A percentile compares a stretch with the other conserved stretches of the same genome.
Evolutionary conservation across 352 stramenopile genomes (phyloP).

Genomic region (Globisporangium middletonii): DNA sequence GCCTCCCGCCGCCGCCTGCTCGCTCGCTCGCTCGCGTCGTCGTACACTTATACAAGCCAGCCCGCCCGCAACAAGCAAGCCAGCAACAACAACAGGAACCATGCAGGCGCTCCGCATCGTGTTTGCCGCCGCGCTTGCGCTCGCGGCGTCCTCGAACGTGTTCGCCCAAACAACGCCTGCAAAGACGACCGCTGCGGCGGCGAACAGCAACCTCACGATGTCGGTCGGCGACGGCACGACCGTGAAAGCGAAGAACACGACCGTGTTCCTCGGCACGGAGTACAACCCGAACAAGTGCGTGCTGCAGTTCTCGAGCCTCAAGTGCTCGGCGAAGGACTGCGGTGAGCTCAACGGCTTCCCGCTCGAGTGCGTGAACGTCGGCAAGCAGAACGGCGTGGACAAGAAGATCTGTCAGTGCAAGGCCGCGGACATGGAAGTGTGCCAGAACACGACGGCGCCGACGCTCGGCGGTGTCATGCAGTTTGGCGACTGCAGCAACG

Average conservation of each 20-base stretch:
- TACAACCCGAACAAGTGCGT: conserved; percentile 64
- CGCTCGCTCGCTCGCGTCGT: too few species aligned
- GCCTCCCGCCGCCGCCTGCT: too few species aligned
- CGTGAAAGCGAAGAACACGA: conserved; percentile 43
- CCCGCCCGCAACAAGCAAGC: not conserved
- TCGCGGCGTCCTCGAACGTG: not conserved
- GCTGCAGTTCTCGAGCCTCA: conserved; percentile 61
- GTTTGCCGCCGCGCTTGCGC: conserved; percentile 10
- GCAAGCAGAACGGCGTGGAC: conserved; percentile 50
- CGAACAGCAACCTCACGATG: conserved; percentile 33
- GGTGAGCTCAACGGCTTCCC: conserved; percentile 62
- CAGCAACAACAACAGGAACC: not conserved
- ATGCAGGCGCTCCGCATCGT: conserved; percentile 14
- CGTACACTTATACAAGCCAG: not conserved
- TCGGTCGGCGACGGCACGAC: conserved; percentile 53
- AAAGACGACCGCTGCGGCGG: conserved; percentile 3
- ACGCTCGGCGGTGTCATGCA: conserved; percentile 35
- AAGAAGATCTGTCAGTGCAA: conserved; percentile 66
- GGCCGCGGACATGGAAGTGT: conserved; percentile 29
- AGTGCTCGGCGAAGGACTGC: conserved; percentile 49
- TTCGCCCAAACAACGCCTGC: not conserved
- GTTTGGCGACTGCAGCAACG: conserved; percentile 61
- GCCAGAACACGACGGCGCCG: conserved; percentile 40
- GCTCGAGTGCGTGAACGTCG: conserved; percentile 58
- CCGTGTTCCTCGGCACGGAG: conserved; percentile 54